Evolutionary conservation across 495 filamentous ascomycete genomes (phyloP).

Genomic region (Podospora appendiculata): DNA sequence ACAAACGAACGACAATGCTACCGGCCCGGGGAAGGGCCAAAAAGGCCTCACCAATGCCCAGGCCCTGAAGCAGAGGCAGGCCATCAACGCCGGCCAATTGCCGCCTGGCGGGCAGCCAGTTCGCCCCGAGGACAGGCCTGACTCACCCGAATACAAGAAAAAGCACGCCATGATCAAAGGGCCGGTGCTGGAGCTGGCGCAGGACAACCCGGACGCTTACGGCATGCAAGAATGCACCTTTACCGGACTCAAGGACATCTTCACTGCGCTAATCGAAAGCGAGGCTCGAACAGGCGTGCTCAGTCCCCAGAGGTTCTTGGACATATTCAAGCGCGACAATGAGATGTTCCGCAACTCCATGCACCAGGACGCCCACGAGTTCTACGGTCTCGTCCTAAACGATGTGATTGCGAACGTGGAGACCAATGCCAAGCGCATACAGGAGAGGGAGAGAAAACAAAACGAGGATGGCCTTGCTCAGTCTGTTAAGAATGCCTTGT

Average conservation of each 20-base stretch:
- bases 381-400: slow-evolving; percentile 90
- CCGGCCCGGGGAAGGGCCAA: slow-evolving; percentile 35
- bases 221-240: slow-evolving; percentile 94
- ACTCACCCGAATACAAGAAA: slow-evolving; percentile 94
- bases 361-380: slow-evolving; percentile 98
- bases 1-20: slow-evolving; percentile 35
- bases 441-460: slow-evolving; percentile 37
- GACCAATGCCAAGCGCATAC: slow-evolving; percentile 56
- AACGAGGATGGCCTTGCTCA: slow-evolving; percentile 25
- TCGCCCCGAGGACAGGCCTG: slow-evolving; percentile 61
- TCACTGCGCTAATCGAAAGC: slow-evolving; percentile 81
- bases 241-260: slow-evolving; percentile 91
- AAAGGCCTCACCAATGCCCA: slow-evolving; percentile 29
- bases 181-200: slow-evolving; percentile 72
- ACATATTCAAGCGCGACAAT: slow-evolving; percentile 86
- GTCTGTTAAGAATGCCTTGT: slow-evolving; percentile 35
- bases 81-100: slow-evolving; percentile 33
- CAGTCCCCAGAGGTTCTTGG: slow-evolving; percentile 88
- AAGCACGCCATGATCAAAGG: slow-evolving; percentile 84
- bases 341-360: slow-evolving; percentile 96
- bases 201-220: slow-evolving; percentile 68
- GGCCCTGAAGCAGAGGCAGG: slow-evolving; percentile 36
- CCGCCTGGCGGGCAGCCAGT: slow-evolving; percentile 26
- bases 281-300: slow-evolving; percentile 78
- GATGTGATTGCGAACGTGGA: slow-evolving; percentile 93